phyloP scores from a whole-genome alignment of 2,329 filamentous ascomycete species.

The Lachnellula arida region DNA sequence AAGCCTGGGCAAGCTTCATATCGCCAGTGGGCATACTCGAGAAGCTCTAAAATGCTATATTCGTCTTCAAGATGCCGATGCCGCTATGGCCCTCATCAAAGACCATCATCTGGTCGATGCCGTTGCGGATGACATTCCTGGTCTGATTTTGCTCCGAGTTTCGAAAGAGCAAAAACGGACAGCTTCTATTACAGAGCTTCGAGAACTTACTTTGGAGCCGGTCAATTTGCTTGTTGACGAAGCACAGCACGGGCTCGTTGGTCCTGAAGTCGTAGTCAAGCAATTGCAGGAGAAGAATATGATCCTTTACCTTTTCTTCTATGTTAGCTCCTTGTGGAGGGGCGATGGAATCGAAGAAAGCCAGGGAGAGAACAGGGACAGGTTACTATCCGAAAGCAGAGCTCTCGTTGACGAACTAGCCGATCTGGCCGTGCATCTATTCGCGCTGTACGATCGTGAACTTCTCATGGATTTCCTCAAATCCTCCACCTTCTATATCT shows the following conservation, averaged over 20 bases:
- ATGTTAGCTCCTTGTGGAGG: constrained; percentile 80
- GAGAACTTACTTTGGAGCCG: constrained; percentile 75
- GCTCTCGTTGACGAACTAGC: constrained; percentile 80
- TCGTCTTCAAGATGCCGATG: constrained; percentile 83
- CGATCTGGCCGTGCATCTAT: constrained; percentile 80
- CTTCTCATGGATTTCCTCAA: constrained; percentile 85
- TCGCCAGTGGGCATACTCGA: constrained; percentile 73
- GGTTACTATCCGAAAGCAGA: constrained; percentile 53
- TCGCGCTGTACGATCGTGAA: constrained; percentile 74
- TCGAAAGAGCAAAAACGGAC: constrained; percentile 62
- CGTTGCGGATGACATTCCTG: constrained; percentile 82
- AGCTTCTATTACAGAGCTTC: constrained; percentile 66
- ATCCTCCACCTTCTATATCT: constrained; percentile 79
- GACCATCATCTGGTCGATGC: constrained; percentile 88
- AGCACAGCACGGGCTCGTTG: constrained; percentile 81
- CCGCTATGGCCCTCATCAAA: constrained; percentile 78
- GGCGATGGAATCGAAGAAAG: constrained; percentile 61
- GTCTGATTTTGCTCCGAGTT: constrained; percentile 83
- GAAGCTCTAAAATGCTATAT: constrained; percentile 90
- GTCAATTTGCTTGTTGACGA: constrained; percentile 85
- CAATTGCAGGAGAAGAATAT: constrained; percentile 68
- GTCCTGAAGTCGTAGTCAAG: constrained; percentile 68
- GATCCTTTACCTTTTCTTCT: constrained; percentile 82
- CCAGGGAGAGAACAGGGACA: constrained; percentile 49
- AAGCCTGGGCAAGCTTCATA: constrained; percentile 76